Conservation (phyloP, 148 eudicot genomes). For the Cornus kousa region DNA sequence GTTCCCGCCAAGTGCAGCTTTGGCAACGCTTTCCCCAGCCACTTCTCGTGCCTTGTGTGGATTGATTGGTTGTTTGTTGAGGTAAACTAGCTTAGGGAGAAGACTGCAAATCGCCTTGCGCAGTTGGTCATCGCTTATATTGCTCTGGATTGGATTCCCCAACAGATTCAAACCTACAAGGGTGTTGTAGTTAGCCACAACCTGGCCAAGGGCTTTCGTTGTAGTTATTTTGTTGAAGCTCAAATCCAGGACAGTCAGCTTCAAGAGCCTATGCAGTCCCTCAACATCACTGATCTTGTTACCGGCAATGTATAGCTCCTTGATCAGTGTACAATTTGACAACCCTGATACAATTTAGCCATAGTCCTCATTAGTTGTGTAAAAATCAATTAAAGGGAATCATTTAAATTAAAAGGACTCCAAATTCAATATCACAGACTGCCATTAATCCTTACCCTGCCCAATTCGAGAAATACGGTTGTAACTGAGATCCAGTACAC, state of each 20-base stretch:
- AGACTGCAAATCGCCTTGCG: constrained; percentile 72
- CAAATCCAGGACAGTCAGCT: constrained; percentile 71
- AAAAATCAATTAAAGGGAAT: neutral
- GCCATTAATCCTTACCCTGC: constrained; percentile 53
- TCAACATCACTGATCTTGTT: constrained; percentile 90
- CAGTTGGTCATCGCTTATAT: constrained; percentile 73
- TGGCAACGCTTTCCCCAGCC: constrained; percentile 51
- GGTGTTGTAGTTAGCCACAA: constrained; percentile 86
- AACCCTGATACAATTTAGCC: constrained; percentile 50
- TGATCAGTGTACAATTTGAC: constrained; percentile 69
- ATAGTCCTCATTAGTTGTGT: neutral
- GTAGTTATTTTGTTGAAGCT: constrained; percentile 95
- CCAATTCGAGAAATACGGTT: constrained; percentile 80
- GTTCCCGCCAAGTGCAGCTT: constrained; percentile 57
- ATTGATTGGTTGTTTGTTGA: constrained; percentile 84
- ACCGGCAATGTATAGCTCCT: constrained; percentile 83
- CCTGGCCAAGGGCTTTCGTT: constrained; percentile 78
- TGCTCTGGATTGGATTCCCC: constrained; percentile 75
- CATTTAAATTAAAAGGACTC: neutral
- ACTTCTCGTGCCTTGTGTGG: constrained; percentile 84
- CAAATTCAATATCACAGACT: neutral
- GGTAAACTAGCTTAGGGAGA: constrained; percentile 83
- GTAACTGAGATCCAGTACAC: constrained; percentile 83
- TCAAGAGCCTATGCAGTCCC: constrained; percentile 81
- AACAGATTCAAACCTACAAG: constrained; percentile 69